Evolutionary conservation across 805 yeast species (phyloP), one percentile per base, ranked within the genome.

Genomic region (Yarrowia hollandica): DNA sequence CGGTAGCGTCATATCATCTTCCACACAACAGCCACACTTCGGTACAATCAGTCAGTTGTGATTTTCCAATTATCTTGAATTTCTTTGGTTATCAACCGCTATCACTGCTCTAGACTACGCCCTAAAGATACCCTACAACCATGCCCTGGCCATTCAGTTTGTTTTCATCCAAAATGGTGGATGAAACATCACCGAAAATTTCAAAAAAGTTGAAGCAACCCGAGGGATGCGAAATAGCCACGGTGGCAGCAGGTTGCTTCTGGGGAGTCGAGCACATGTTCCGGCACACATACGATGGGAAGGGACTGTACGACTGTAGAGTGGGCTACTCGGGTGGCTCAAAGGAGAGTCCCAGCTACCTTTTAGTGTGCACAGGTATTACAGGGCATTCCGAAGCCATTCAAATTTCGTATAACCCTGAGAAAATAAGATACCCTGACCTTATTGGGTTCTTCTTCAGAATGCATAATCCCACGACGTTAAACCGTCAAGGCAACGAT

Each of bases 261-360:
- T 74, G 74, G 72, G 74, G 75, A 19, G 90, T 86, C 12, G 97
- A 92, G 67, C 87, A 85, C 64, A 82, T 90, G 23, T 90, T 81
- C 74, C 75, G 85, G 63, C 88, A 87, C 69, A 79, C 86, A 63
- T 87, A 82, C 66, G 77, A 73, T 56, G 71, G 70, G 25, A 83
- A 80, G 67, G 90, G 89, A 26, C 71, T 92, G 16, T 69, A 84
- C 14, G 97, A 88, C 68, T 77, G 84, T 37, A 83, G 82, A 69
- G 98, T 92, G 12, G 99, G 99, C 2, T 94, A 85, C 72, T 88
- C 96, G 50, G 95, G 94, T 64, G 98, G 98, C 10, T 61, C 64
- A 16, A 73, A 76, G 2, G 37, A 65, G 0, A 67, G 71, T 38
- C 90, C 91, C 19, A 75, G 82, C 1, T 92, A 92, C 74, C 77